These are phyloP conservation scores for Nicotiana paniculata DNA, from an alignment of 257 asterid genomes.

Conservation along the genomic window DNA sequence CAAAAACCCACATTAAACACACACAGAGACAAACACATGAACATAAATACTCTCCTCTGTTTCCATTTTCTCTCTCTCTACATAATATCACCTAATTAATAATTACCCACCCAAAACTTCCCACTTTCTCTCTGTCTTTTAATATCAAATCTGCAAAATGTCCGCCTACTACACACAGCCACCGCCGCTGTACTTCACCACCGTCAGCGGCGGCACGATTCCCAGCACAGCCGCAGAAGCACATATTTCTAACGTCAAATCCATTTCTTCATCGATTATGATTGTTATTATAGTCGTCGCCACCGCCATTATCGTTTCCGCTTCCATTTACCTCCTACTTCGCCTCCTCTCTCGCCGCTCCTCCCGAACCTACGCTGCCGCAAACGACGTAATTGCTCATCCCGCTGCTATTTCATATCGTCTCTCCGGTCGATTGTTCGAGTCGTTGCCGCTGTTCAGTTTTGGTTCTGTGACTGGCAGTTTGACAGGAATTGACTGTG, in stretches of 20 bases:
- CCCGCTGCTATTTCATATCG: neutral
- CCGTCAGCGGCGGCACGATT: conserved; percentile 14
- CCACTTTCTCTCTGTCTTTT: conserved; percentile 17
- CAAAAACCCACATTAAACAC: neutral
- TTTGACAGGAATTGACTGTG: conserved; percentile 68
- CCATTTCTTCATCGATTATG: conserved; percentile 34
- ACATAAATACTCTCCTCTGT: conserved; percentile 17
- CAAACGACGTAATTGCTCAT: conserved; percentile 36
- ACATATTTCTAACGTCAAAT: neutral
- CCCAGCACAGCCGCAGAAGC: neutral
- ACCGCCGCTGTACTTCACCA: conserved; percentile 15
- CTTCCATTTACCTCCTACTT: conserved; percentile 65
- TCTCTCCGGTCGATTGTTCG: conserved; percentile 12
- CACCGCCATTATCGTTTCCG: conserved; percentile 55
- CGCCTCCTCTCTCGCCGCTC: conserved; percentile 59
- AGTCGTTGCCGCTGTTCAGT: conserved; percentile 63
- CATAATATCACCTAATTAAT: neutral
- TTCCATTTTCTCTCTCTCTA: conserved; percentile 17
- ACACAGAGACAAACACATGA: neutral
- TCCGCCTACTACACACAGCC: conserved; percentile 14
- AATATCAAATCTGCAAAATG: conserved; percentile 25
- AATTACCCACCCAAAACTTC: too few species aligned
- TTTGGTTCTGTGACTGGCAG: conserved; percentile 53
- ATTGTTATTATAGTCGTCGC: conserved; percentile 51
- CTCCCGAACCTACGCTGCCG: conserved; percentile 20